Base-by-base conservation (phyloP, 352 stramenopile species). In the Pseudoperonospora humuli region DNA sequence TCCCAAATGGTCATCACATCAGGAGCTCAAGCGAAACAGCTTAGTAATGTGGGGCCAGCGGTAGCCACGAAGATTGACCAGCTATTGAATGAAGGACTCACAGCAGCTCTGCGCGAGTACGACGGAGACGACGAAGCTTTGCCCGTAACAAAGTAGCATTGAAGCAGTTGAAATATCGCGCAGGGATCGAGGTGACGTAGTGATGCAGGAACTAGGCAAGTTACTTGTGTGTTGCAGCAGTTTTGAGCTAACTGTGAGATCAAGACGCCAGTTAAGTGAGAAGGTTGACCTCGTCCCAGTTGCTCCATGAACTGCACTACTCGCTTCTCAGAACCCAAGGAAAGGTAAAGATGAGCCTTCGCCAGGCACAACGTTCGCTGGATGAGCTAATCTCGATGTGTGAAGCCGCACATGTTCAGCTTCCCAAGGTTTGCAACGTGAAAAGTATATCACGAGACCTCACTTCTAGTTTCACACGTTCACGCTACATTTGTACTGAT, bases 331-430 rank as follows among this genome's bases (percentile, higher is more conserved):
- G 4, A 9, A 39, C n/a, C 20, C 21, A 27, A 18, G 5, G 18
- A 19, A 7, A 3, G 4, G 7, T 18, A 41, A 50, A 34, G 31
- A 87, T 88, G 75, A 86, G 79, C 49, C 61, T 72, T 14, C 69
- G 71, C 2, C 73, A 86, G 44, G 65, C 68, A n/a, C 76, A 82
- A 28, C 73, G 67, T 25, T 62, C 58, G 29, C 61, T 88, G 5
- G 67, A 60, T 3, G 73, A 85, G 5, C 49, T 88, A 14, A 64
- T 86, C 15, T 20, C 50, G 33, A 84, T 78, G 43, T 82, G 76
- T 39, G 57, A 84, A n/a, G 67, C 61, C 19, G 54, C 53, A 2
- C 74, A 85, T 46, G 64, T 88, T 1, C 51, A 75, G 20, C 61
- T 88, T 0, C 71, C 76, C 3, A 25, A 70, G 51, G 67, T 78